phyloP scores from a whole-genome alignment of 2,329 filamentous ascomycete species.

The Aureobasidium sp. region DNA sequence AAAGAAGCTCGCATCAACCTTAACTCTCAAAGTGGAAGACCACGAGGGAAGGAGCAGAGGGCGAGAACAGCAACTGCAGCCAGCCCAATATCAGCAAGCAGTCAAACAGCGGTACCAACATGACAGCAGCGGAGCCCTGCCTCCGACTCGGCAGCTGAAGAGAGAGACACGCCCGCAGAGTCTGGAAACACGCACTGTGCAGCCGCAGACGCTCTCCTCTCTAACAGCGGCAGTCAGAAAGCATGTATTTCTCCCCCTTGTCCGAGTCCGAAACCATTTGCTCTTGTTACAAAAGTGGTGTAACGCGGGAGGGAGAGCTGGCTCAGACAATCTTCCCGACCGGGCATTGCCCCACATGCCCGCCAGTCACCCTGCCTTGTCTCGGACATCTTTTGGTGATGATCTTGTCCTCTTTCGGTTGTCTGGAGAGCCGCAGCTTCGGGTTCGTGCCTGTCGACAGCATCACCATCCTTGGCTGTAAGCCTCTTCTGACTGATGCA shows the following conservation, averaged over 20 bases:
- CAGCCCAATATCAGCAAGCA: neutral
- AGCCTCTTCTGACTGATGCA: too few species aligned
- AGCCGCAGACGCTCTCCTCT: neutral
- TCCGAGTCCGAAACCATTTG: conserved; percentile 4
- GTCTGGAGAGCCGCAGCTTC: conserved; percentile 2
- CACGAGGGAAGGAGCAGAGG: neutral
- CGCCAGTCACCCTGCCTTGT: conserved; percentile 1
- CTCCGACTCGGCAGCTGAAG: conserved; percentile 3
- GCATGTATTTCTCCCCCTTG: neutral
- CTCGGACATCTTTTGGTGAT: neutral
- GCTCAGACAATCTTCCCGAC: neutral
- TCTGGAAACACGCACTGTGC: neutral
- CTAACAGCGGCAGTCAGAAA: neutral
- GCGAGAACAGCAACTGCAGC: neutral
- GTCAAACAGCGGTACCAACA: neutral
- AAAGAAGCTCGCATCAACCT: conserved; percentile 3
- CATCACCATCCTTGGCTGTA: neutral
- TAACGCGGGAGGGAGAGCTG: neutral
- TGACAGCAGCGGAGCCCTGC: neutral
- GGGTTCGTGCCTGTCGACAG: neutral
- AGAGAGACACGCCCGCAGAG: neutral
- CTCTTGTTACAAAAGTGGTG: neutral
- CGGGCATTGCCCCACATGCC: neutral
- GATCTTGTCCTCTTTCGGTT: neutral
- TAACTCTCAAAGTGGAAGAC: neutral